Conservation (phyloP, 495 filamentous ascomycete genomes). For the Talaromyces liani region DNA sequence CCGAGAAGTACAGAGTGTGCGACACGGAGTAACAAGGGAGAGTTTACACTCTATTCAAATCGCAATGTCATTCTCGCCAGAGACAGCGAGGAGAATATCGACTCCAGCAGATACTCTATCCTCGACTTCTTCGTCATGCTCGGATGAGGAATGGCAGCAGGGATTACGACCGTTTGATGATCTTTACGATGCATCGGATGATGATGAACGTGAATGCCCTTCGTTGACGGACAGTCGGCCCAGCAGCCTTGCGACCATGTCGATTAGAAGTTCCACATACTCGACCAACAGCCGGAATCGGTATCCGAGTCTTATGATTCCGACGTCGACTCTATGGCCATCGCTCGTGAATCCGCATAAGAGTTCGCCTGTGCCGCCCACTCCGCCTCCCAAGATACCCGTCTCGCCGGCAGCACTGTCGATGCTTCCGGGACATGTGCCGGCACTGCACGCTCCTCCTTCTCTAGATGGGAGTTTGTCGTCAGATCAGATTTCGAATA, state of each 20-base stretch:
- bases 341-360: constrained; percentile 46
- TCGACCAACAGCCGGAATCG: constrained; percentile 38
- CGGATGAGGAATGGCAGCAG: constrained; percentile 38
- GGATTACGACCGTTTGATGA: constrained; percentile 62
- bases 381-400: constrained; percentile 66
- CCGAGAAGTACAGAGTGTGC: constrained; percentile 8
- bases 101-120: constrained; percentile 25
- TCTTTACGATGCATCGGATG: constrained; percentile 74
- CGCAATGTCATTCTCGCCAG: constrained; percentile 8
- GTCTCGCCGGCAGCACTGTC: constrained; percentile 68
- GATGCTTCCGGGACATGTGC: constrained; percentile 58
- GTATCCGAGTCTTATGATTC: constrained; percentile 68
- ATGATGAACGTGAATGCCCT: constrained; percentile 52
- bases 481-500: constrained; percentile 72
- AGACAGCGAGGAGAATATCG: not conserved
- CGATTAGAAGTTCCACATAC: constrained; percentile 29
- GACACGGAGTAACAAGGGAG: constrained; percentile 7
- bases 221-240: constrained; percentile 31
- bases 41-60: constrained; percentile 20
- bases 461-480: constrained; percentile 83
- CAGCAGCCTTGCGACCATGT: constrained; percentile 30
- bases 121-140: constrained; percentile 32
- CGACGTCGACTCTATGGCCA: constrained; percentile 51
- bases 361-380: constrained; percentile 65
- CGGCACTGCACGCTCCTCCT: constrained; percentile 69